phyloP scores from a whole-genome alignment of 2,329 filamentous ascomycete species.

The Leptoxyphium fumago region DNA sequence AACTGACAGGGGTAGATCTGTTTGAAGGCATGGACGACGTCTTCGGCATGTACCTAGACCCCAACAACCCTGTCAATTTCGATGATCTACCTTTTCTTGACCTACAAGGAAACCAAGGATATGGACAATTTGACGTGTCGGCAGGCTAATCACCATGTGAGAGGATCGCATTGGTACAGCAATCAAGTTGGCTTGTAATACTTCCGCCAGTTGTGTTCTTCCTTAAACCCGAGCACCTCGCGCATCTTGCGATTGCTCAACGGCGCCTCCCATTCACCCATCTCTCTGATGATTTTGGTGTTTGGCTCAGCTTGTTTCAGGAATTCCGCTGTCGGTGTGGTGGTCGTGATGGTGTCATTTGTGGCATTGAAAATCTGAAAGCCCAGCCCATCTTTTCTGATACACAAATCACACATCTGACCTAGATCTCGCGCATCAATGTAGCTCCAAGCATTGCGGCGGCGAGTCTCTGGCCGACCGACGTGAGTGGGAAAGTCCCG shows the following conservation, averaged over 20 bases:
- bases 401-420: constrained; percentile 42
- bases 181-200: constrained; percentile 25
- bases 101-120: constrained; percentile 13
- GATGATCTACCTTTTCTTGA: constrained; percentile 20
- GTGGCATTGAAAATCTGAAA: constrained; percentile 52
- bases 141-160: too few species aligned
- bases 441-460: constrained; percentile 48
- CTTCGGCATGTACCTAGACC: constrained; percentile 20
- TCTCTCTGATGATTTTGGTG: constrained; percentile 38
- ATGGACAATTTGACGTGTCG: too few species aligned
- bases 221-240: constrained; percentile 43
- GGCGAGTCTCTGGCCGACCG: constrained; percentile 34
- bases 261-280: constrained; percentile 45
- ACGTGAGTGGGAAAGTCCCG: constrained; percentile 38
- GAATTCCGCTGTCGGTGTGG: constrained; percentile 37
- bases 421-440: constrained; percentile 48
- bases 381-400: constrained; percentile 40
- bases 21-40: constrained; percentile 22
- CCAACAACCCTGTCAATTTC: constrained; percentile 19
- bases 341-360: constrained; percentile 46
- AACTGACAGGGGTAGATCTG: constrained; percentile 7
- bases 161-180: too few species aligned
- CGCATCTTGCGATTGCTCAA: constrained; percentile 46
- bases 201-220: constrained; percentile 43
- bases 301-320: constrained; percentile 35